Conservation (phyloP, 805 yeast species). For the Monosporozyma solicola region DNA sequence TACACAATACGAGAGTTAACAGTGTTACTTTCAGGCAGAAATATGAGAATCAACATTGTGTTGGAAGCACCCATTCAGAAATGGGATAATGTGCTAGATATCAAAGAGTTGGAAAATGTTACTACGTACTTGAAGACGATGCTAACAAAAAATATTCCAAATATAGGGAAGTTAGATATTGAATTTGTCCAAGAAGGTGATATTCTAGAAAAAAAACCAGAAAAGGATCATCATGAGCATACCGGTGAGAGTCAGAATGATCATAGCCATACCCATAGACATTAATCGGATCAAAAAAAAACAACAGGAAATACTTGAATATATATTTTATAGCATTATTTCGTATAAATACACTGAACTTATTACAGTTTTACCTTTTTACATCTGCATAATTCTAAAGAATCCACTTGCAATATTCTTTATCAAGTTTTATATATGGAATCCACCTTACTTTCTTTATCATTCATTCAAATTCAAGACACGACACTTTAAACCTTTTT, state of each 20-base stretch:
- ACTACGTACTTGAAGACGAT: constrained; percentile 30
- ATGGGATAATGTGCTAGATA: constrained; percentile 37
- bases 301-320: too few species aligned
- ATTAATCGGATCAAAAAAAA: background rate
- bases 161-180: constrained; percentile 36
- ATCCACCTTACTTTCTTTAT: background rate
- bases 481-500: background rate
- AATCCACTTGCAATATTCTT: too few species aligned
- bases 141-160: constrained; percentile 33
- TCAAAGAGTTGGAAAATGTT: constrained; percentile 36
- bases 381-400: too few species aligned
- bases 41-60: constrained; percentile 31
- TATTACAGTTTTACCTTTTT: background rate
- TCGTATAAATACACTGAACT: background rate
- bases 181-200: constrained; percentile 31
- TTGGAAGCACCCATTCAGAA: constrained; percentile 37
- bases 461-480: background rate
- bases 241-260: background rate
- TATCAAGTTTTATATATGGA: background rate
- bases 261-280: background rate
- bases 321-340: background rate
- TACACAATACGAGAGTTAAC: constrained; percentile 36
- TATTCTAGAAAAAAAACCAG: background rate
- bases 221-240: background rate
- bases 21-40: constrained; percentile 51